Base-by-base conservation (phyloP, 345 rosid species). In the Dipteronia sinensis region DNA sequence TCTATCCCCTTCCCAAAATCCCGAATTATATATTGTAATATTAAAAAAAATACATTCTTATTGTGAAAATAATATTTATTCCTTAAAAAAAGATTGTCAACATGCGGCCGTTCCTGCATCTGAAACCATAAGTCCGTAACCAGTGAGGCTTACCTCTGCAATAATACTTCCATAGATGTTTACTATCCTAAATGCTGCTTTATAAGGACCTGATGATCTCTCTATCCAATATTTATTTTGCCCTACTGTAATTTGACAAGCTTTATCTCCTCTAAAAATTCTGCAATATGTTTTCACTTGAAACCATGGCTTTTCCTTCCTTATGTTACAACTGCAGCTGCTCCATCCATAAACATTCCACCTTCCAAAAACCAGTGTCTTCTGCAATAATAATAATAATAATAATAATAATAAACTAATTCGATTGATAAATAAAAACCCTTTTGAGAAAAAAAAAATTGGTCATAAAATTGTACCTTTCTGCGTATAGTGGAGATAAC, bases 341-440 rank as follows among this genome's bases (percentile, higher is more conserved):
- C 80, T 62, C 44, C 80, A 78, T 76, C 77, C 78, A 59, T 84
- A 84, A 0, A 84, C 89, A 67, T 83, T 81, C 91, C 89, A 84
- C 3, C 76, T 16, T 25, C 79, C 79, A 20, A 81, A 55, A 61
- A 76, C 20, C 10, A 47, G 49, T 23, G 82, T 64, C 61, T 62
- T 74, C 89, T 88, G 83, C 71, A 73, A 75, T 49, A 16, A 65
- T 10, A 51, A 44, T 55, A 53, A 34, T 11, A 72, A 22, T 15
- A 49, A 38, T 12, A 17, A 4, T 34, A 34, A 31, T 4, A 34
- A 34, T 4, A 34, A 34, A 6, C 38, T 34, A 34, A 34, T 34
- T 34, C 38, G 38, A 34, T 34, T 34, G 6, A 34, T 34, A 34
- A 34, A 34, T 34, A 5, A 34, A 34, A 34, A 34, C 38, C 38